These are phyloP conservation scores for Xylariaceae sp. DNA, from an alignment of 2,329 filamentous ascomycete species.

Conservation along the genomic window DNA sequence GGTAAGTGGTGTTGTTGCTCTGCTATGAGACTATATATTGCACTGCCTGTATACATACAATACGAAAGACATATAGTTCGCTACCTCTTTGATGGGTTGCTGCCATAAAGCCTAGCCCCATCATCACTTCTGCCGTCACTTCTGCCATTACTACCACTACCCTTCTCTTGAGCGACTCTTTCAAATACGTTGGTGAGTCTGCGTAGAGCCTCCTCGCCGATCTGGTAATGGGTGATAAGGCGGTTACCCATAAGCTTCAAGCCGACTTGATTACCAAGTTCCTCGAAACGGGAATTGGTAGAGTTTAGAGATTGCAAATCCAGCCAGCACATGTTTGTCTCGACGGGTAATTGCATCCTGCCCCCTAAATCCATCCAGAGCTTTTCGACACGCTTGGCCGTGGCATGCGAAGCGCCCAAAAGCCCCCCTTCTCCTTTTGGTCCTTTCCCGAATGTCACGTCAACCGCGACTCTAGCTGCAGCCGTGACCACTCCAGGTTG, in stretches of 20 bases:
- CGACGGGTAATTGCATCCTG: conserved; percentile 58
- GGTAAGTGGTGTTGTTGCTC: no score
- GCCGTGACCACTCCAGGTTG: conserved; percentile 78
- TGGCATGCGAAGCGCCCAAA: conserved; percentile 58
- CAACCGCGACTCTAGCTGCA: conserved; percentile 74
- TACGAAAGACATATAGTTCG: no score
- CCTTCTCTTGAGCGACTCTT: conserved; percentile 32
- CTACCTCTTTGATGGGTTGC: background rate
- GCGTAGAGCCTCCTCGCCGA: conserved; percentile 60
- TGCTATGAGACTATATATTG: no score
- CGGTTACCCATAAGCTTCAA: conserved; percentile 32
- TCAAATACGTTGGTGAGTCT: conserved; percentile 51
- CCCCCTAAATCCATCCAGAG: conserved; percentile 66
- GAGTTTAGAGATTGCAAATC: conserved; percentile 44
- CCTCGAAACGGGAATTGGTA: conserved; percentile 25
- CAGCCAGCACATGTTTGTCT: conserved; percentile 79
- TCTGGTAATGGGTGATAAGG: conserved; percentile 47
- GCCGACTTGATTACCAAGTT: conserved; percentile 32
- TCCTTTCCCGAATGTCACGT: conserved; percentile 72
- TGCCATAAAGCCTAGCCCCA: conserved; percentile 24
- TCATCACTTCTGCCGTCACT: background rate
- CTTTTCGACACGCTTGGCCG: conserved; percentile 63
- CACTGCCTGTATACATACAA: no score
- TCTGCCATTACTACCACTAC: conserved; percentile 37
- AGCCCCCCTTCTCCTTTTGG: conserved; percentile 40